Conservation (phyloP, 1,139 yeast genomes). For the Blastobotrys ciferrii region DNA sequence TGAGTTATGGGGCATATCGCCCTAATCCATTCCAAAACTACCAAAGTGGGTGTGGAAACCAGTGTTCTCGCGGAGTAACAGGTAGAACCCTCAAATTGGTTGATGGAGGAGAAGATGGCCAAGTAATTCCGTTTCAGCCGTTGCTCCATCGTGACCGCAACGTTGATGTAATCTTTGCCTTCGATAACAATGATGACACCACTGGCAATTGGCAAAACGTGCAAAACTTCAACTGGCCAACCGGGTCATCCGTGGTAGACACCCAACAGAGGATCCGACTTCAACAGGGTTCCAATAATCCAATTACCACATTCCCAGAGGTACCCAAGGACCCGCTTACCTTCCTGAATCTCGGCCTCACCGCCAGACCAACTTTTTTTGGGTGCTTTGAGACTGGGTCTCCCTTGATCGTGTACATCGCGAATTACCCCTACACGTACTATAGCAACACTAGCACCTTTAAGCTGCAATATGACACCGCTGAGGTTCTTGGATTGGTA, state of each 20-base stretch:
- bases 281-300: conserved; percentile 26
- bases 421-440: conserved; percentile 69
- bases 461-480: conserved; percentile 58
- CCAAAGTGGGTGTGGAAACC: conserved; percentile 9
- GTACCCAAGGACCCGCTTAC: conserved; percentile 70
- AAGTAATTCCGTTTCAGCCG: conserved; percentile 78
- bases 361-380: conserved; percentile 65
- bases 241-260: conserved; percentile 64
- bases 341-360: conserved; percentile 45
- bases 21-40: conserved; percentile 66
- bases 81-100: conserved; percentile 54
- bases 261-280: conserved; percentile 52
- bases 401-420: conserved; percentile 76
- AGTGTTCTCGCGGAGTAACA: conserved; percentile 1
- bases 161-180: conserved; percentile 78
- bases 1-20: conserved; percentile 61
- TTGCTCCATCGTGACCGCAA: conserved; percentile 65
- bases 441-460: conserved; percentile 71
- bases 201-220: conserved; percentile 59
- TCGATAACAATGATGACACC: conserved; percentile 85
- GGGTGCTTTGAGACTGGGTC: conserved; percentile 58
- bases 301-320: conserved; percentile 64
- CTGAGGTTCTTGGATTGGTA: conserved; percentile 60
- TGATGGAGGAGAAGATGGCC: conserved; percentile 89
- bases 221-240: conserved; percentile 28